phyloP scores from a whole-genome alignment of 2,329 filamentous ascomycete species.

The Blastomyces percursus region DNA sequence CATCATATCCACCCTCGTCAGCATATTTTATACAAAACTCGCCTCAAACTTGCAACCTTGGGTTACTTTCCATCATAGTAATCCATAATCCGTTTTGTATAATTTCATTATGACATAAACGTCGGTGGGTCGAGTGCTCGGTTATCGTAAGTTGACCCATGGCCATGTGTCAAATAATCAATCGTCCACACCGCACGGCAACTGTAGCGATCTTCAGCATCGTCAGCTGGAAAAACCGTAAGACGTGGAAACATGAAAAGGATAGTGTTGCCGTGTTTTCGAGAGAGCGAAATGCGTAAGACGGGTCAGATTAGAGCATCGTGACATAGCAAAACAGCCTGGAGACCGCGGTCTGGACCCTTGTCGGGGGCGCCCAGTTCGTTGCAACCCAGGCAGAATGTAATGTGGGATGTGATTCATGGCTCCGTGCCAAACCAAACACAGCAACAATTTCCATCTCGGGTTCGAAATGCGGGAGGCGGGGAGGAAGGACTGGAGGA shows the following conservation, averaged over 20 bases:
- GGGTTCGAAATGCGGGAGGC: conserved; percentile 8
- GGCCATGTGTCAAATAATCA: neutral
- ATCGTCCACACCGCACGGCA: neutral
- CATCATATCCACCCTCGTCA: neutral
- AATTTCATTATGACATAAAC: neutral
- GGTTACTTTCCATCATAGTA: neutral
- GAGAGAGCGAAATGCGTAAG: neutral
- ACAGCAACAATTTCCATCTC: conserved; percentile 35
- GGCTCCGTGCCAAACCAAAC: conserved; percentile 28
- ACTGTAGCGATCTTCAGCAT: neutral
- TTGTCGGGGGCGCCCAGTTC: conserved; percentile 9
- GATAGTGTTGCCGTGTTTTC: neutral
- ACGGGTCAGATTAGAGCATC: neutral
- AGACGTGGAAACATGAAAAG: neutral
- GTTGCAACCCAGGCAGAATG: conserved; percentile 14
- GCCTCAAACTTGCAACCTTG: neutral
- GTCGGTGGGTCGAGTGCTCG: neutral
- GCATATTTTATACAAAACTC: neutral
- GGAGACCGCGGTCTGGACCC: conserved; percentile 11
- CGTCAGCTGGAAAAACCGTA: neutral
- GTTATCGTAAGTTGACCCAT: neutral
- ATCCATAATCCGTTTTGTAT: neutral
- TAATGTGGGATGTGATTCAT: conserved; percentile 10
- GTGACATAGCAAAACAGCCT: conserved; percentile 3
- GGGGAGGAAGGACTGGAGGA: neutral